phyloP scores from a whole-genome alignment of 768 basidiomycete genomes.

The Postia placenta region DNA sequence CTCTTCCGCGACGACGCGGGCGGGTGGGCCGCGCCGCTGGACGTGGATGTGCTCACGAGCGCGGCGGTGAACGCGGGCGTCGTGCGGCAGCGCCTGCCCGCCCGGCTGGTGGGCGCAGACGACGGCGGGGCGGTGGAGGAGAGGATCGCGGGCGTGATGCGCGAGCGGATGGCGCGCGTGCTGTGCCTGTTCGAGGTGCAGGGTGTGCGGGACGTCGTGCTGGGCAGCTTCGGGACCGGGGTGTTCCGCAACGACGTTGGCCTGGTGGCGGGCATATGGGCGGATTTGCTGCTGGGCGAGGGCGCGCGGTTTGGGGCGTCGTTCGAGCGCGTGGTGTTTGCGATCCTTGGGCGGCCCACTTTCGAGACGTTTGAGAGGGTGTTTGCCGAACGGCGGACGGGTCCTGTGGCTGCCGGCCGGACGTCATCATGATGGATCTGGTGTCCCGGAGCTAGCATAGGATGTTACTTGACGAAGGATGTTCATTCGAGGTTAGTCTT shows the following conservation, averaged over 20 bases:
- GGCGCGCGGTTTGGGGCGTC: slow-evolving; percentile 48
- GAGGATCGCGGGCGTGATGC: slow-evolving; percentile 51
- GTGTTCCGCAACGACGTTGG: slow-evolving; percentile 63
- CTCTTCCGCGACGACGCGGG: slow-evolving; percentile 63
- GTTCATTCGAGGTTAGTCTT: too few relatives aligned
- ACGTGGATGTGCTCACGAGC: slow-evolving; percentile 62
- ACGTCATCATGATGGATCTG: too few relatives aligned
- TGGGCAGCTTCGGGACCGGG: slow-evolving; percentile 77
- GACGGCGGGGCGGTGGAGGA: slow-evolving; percentile 41
- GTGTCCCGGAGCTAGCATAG: too few relatives aligned
- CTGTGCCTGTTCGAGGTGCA: slow-evolving; percentile 59
- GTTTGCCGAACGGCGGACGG: slow-evolving; percentile 22
- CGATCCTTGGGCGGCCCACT: slow-evolving; percentile 50
- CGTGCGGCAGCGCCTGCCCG: slow-evolving; percentile 26
- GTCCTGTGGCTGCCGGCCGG: too few relatives aligned
- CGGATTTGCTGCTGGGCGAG: slow-evolving; percentile 44
- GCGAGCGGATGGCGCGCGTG: slow-evolving; percentile 63
- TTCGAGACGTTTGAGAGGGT: slow-evolving; percentile 34
- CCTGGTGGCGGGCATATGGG: slow-evolving; percentile 59
- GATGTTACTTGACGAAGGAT: too few relatives aligned
- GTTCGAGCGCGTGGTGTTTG: slow-evolving; percentile 64
- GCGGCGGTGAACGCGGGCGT: slow-evolving; percentile 71
- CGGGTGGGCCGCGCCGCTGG: slow-evolving; percentile 46
- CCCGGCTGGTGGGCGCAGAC: slow-evolving; percentile 16
- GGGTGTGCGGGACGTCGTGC: slow-evolving; percentile 51